Evolutionary conservation across 192 early-diverging fungal genomes (phyloP).

Genomic region (Rhizophlyctis rosea): DNA sequence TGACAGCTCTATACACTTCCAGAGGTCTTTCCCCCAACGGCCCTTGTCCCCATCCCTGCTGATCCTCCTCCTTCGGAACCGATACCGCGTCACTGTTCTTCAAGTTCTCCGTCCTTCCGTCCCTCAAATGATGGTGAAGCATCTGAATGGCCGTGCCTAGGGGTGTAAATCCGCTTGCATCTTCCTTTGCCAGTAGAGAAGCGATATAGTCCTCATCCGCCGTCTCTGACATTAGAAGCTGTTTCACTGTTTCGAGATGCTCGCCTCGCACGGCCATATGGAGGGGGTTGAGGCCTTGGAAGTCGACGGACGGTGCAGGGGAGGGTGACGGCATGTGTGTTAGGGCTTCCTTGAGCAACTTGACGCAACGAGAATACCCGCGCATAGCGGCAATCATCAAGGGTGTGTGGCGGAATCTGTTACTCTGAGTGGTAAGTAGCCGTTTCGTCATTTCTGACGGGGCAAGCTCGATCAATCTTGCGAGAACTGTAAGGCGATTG

Average conservation of each 20-base stretch:
- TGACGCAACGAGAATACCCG: slow-evolving; percentile 2
- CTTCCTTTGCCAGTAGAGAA: not conserved
- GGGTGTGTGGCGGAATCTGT: slow-evolving; percentile 5
- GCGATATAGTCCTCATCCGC: no score
- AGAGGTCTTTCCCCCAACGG: no score
- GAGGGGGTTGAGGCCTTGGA: slow-evolving; percentile 4
- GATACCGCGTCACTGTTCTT: no score
- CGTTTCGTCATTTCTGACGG: not conserved
- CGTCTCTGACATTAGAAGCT: not conserved
- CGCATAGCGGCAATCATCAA: slow-evolving; percentile 13
- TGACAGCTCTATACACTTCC: no score
- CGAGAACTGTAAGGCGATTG: no score
- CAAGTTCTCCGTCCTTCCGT: not conserved
- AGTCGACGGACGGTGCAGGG: not conserved
- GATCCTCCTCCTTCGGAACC: no score
- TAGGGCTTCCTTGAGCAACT: slow-evolving; percentile 6
- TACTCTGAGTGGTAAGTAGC: not conserved
- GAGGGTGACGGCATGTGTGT: not conserved
- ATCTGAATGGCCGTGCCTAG: not conserved
- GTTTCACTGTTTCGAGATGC: slow-evolving; percentile 8
- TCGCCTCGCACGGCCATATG: slow-evolving; percentile 10
- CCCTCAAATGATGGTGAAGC: not conserved
- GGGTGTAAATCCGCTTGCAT: not conserved
- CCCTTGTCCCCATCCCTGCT: no score
- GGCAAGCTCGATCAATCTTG: slow-evolving; percentile 7